These are phyloP conservation scores for Pseudogymnoascus sp. DNA, from an alignment of 2,329 filamentous ascomycete genomes.

Conservation along the genomic window DNA sequence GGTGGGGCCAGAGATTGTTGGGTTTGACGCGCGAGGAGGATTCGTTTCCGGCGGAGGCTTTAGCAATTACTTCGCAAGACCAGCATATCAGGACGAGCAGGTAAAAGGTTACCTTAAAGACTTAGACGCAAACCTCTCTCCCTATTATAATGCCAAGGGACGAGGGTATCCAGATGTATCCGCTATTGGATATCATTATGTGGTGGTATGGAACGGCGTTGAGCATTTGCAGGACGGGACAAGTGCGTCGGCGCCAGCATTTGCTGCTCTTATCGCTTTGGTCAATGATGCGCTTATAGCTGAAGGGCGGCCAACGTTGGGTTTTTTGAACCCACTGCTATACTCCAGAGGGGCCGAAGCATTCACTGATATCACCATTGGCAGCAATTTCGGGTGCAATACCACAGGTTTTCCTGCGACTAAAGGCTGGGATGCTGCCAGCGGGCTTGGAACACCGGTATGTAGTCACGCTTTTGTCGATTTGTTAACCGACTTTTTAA, in stretches of 20 bases:
- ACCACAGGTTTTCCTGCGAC: constrained; percentile 24
- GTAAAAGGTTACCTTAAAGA: constrained; percentile 34
- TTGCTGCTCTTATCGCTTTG: constrained; percentile 48
- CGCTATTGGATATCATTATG: constrained; percentile 50
- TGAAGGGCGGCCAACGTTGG: constrained; percentile 35
- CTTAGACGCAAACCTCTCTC: constrained; percentile 36
- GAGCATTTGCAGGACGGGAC: constrained; percentile 37
- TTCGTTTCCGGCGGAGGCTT: constrained; percentile 42
- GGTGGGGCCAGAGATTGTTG: constrained; percentile 29
- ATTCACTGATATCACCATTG: constrained; percentile 32
- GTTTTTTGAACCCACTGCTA: constrained; percentile 36
- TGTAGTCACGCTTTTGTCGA: constrained; percentile 20
- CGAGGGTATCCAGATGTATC: constrained; percentile 45
- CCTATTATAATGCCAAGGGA: constrained; percentile 36
- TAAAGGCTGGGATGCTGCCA: constrained; percentile 31
- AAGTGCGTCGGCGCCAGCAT: constrained; percentile 46
- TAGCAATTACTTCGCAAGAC: constrained; percentile 40
- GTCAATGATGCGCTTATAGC: constrained; percentile 53
- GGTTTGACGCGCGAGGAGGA: constrained; percentile 24
- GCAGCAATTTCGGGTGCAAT: constrained; percentile 31
- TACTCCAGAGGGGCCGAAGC: constrained; percentile 29
- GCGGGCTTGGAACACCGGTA: constrained; percentile 29
- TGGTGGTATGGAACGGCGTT: constrained; percentile 29
- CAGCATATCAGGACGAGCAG: constrained; percentile 37
- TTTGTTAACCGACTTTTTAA: neutral